Base-by-base conservation (phyloP, 176 grass and related monocot genomes). In the Thinopyrum elongatum region DNA sequence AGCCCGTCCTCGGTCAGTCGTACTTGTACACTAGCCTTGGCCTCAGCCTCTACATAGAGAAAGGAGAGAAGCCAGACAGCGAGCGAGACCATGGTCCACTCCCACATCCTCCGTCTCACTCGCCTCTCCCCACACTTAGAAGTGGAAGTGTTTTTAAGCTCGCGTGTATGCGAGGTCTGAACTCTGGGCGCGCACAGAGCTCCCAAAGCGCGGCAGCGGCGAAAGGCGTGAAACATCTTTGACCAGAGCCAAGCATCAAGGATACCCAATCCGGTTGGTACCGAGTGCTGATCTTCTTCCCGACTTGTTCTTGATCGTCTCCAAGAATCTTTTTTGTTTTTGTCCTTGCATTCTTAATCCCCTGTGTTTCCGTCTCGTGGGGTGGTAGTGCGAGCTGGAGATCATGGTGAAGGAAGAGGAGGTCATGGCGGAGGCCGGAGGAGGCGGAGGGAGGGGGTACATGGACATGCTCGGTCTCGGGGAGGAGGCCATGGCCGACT, bases 381-480 rank as follows among this genome's bases (percentile, higher is more conserved):
- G 26, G 85, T 42, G 57, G 6, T 3, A 28, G 58, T 10, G 21
- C 41, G 49, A 17, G 22, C 38, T 31, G n/a, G 76, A 4, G 30
- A 82, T 81, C 81, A 72, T 72, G 88, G 88, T 88, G 85, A 89
- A 90, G 77, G 82, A 85, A 51, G 91, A 87, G 58, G 77, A 85
- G 72, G 41, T 81, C 81, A 33, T 91, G 49, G 42, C 77, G 3
- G 85, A 86, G 19, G 82, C 66, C 3, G 85, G 39, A 30, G n/a
- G n/a, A n/a, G n/a, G n/a, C n/a, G n/a, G n/a, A 82, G 76, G 69
- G 17, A 82, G 83, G 29, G 73, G 91, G 27, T 90, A 83, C 82
- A 30, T 88, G 78, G 86, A 86, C 67, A 86, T 88, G 88, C 79
- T 86, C 9, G 79, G 85, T 0, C 59, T 90, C 63, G 88, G 66